phyloP scores from a whole-genome alignment of 2,329 filamentous ascomycete genomes.

The Peltaster fructicola region DNA sequence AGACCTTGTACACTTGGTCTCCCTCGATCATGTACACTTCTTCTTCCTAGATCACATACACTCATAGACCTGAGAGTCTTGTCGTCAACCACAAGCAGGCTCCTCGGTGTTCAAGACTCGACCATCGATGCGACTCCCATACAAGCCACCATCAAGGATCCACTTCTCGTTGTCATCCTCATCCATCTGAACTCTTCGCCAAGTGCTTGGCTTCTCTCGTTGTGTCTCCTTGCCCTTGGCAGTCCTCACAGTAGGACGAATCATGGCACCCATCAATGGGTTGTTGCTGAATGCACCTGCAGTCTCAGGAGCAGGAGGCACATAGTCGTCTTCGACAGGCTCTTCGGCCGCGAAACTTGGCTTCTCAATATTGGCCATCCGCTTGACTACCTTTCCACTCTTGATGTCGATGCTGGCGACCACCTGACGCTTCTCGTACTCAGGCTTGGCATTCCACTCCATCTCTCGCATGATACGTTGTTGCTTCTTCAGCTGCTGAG shows the following conservation, averaged over 20 bases:
- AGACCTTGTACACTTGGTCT: too few relatives aligned
- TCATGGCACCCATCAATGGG: constrained; percentile 46
- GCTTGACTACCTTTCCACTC: constrained; percentile 56
- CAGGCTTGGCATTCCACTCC: constrained; percentile 69
- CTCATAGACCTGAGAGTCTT: too few relatives aligned
- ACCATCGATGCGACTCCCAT: constrained; percentile 21
- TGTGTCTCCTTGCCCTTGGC: constrained; percentile 35
- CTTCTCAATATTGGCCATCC: constrained; percentile 43
- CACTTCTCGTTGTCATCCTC: constrained; percentile 35
- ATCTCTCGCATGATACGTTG: constrained; percentile 69
- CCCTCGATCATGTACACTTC: too few relatives aligned
- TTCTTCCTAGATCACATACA: too few relatives aligned
- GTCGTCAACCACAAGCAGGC: constrained; percentile 10
- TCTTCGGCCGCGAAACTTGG: constrained; percentile 35
- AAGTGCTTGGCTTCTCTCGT: constrained; percentile 23
- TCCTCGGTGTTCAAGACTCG: constrained; percentile 12
- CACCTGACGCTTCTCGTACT: constrained; percentile 75
- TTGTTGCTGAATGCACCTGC: constrained; percentile 49
- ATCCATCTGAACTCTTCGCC: constrained; percentile 36
- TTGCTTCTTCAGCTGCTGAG: constrained; percentile 66
- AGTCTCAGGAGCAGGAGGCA: constrained; percentile 16
- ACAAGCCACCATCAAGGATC: constrained; percentile 34
- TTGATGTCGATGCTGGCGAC: constrained; percentile 73
- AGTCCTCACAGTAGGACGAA: constrained; percentile 41
- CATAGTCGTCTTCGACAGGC: constrained; percentile 11